Evolutionary conservation across 768 basidiomycete species (phyloP), one percentile per base, ranked within the genome.

Genomic region (Pisolithus albus): DNA sequence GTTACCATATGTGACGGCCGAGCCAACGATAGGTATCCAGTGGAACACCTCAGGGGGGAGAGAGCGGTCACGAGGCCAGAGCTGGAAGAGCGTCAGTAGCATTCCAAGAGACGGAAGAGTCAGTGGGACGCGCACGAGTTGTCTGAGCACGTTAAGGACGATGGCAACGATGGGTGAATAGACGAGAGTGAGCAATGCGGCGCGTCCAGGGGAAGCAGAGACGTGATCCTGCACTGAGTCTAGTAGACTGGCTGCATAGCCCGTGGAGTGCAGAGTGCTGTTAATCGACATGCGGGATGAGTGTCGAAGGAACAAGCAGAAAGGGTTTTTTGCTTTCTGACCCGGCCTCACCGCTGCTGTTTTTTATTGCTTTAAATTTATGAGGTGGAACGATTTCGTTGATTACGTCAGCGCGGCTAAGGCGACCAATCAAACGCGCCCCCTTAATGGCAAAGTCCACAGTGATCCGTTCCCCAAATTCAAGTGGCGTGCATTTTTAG

Each of bases 1-100:
- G 61, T 91, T 84, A 16, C 96, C 96, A 61, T 99, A 98, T 34
- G 75, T 66, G 13, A 89, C 77, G 0, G 93, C 89, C 28, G 93
- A 96, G 21, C 96, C 96, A 56, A 99, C 68, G 63, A 88, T 76
- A 7, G 96, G 96, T 42, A 98, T 70, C 75, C 86, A 84, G 66
- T 97, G 91, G 74, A 97, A 99, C 18, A 98, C 92, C 39, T 87
- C 73, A 0, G 96, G 96, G 2, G 96, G 96, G 39, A 84, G 71
- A 16, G 81, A 81, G 19, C 81, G 75, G 63, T 83, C 79, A 53
- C 77, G 77, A 9, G 91, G 90, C 34, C 83, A 59, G 49, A 86
- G 56, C 89, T 92, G 53, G 47, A 16, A 43, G 42, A 36, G 43
- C 11, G 46, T 58, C n/a, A 58, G 41, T 18, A 13, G n/a, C 9